Evolutionary conservation across 345 rosid species (phyloP), one percentile per base, ranked within the genome.

Genomic region (Syzygium aromaticum): DNA sequence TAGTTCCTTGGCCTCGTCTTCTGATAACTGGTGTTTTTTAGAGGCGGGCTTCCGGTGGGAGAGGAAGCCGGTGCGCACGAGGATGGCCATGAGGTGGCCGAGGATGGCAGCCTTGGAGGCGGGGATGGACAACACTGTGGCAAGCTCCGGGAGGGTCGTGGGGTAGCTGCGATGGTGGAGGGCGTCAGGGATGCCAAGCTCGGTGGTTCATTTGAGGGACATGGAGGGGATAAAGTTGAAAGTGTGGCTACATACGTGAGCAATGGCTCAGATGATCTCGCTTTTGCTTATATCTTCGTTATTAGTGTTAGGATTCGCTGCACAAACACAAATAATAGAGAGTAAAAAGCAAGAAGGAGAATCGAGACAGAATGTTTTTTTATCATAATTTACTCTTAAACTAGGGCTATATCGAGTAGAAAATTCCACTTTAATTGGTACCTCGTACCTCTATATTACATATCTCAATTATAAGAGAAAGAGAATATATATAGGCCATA

Each of bases 31-130:
- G 17, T 63, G 86, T 5, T 33, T 10, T 52, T 84, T 85, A 49
- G 51, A 40, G 5, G n/a, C 59, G 6, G 86, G 19, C 38, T 54
- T 85, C 1, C 22, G 14, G 16, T 4, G 54, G n/a, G 87, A 61
- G n/a, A 93, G 91, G 90, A 94, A 93, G 78, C 95, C 92, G 3
- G 93, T 88, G 67, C 89, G 52, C n/a, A 87, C 87, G 6, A 93
- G 57, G 25, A 93, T 46, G 51, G 93, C 89, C 95, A 91, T 91
- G 64, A 93, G 90, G 53, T 93, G 89, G 51, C 82, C 21, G 59
- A 93, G 23, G 83, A n/a, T 54, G 10, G 5, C 14, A 3, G 86
- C 40, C 87, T 90, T 93, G n/a, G 88, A 21, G 3, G 91, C 87
- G 17, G 77, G 87, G 67, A 93, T 54, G 19, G 84, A 51, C 43